Conservation (phyloP, 2,329 filamentous ascomycete genomes). For the Cercospora brassicicola region DNA sequence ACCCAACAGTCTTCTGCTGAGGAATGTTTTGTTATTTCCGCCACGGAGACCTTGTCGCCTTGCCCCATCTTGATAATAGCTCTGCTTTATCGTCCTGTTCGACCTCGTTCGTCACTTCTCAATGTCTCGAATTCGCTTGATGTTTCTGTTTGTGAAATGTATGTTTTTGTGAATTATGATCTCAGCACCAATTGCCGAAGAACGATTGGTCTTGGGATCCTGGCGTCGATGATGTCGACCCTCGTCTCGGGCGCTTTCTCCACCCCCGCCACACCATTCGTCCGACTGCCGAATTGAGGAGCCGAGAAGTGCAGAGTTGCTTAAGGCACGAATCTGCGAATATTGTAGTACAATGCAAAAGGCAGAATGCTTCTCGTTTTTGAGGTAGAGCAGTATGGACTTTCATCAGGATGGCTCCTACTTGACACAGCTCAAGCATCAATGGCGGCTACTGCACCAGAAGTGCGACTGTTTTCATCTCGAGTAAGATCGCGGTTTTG, state of each 20-base stretch:
- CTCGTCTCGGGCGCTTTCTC: constrained; percentile 6
- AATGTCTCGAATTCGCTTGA: neutral
- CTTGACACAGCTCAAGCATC: neutral
- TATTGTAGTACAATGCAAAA: neutral
- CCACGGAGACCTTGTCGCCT: constrained; percentile 29
- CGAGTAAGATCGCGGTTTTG: neutral
- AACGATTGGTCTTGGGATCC: constrained; percentile 10
- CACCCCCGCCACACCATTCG: neutral
- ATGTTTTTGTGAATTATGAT: neutral
- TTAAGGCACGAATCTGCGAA: neutral
- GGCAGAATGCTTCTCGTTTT: too few species aligned
- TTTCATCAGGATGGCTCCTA: neutral
- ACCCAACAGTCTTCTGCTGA: constrained; percentile 57
- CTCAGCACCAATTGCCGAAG: constrained; percentile 13
- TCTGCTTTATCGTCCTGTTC: neutral
- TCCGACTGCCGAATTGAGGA: constrained; percentile 12
- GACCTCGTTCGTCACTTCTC: neutral
- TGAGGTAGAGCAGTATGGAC: too few species aligned
- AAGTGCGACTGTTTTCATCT: neutral
- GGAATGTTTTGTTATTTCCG: constrained; percentile 39
- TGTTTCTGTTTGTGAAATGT: neutral
- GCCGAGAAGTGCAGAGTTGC: neutral
- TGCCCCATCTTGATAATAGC: neutral
- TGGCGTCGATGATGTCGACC: constrained; percentile 1
- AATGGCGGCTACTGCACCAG: neutral